Conservation (phyloP, 495 filamentous ascomycete species). For the Glonium stellatum region DNA sequence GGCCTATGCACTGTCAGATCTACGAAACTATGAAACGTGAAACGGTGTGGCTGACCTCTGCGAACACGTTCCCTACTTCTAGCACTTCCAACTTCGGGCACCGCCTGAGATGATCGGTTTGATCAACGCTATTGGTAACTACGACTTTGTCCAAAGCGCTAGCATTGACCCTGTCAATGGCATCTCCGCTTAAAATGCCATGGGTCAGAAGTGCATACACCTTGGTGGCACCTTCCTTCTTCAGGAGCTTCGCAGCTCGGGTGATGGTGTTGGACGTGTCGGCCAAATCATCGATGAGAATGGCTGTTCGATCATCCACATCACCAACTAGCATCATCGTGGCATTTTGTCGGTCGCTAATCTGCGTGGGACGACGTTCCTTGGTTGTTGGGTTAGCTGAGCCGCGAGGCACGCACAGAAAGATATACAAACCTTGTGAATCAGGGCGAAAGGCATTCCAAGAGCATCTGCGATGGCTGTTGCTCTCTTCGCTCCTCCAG, state of each 20-base stretch:
- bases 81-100: constrained; percentile 87
- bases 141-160: constrained; percentile 83
- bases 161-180: constrained; percentile 86
- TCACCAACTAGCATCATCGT: constrained; percentile 98
- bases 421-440: constrained; percentile 75
- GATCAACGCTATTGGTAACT: constrained; percentile 90
- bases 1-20: constrained; percentile 46
- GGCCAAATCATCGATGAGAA: constrained; percentile 88
- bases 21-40: constrained; percentile 5
- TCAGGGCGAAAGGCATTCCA: constrained; percentile 88
- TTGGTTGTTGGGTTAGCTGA: constrained; percentile 39
- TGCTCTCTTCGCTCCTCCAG: constrained; percentile 91
- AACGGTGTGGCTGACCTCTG: constrained; percentile 54
- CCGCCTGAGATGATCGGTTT: constrained; percentile 64
- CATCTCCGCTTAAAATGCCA: constrained; percentile 88
- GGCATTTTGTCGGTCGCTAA: constrained; percentile 89
- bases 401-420: constrained; percentile 21
- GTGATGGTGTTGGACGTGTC: constrained; percentile 97
- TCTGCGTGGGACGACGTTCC: constrained; percentile 94
- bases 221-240: constrained; percentile 80
- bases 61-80: constrained; percentile 88
- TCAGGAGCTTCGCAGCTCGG: constrained; percentile 89
- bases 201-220: constrained; percentile 92
- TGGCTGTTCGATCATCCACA: constrained; percentile 70
- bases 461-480: constrained; percentile 94